Evolutionary conservation across 257 asterid genomes (phyloP).

Genomic region (Plantago elongata): DNA sequence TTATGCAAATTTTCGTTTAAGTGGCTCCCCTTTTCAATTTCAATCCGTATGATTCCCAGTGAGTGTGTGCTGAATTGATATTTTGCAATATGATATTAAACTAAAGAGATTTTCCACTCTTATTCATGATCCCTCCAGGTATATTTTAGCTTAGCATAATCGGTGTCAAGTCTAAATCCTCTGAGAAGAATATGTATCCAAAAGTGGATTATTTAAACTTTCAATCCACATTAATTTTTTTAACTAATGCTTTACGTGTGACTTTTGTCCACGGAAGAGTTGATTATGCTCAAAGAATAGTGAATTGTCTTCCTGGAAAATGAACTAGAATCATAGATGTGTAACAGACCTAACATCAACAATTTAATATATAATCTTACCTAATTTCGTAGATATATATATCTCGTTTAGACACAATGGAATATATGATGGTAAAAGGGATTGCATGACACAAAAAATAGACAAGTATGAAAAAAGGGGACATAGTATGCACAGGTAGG

Average conservation of each 20-base stretch:
- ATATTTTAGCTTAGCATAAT: constrained; percentile 7
- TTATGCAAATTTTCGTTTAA: not conserved
- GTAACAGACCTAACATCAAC: constrained; percentile 26
- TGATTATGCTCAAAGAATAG: constrained; percentile 18
- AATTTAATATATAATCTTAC: not conserved
- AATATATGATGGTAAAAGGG: constrained; percentile 27
- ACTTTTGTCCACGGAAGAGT: constrained; percentile 13
- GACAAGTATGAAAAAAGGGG: not conserved
- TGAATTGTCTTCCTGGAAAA: constrained; percentile 1
- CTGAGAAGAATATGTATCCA: constrained; percentile 25
- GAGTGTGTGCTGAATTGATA: not conserved
- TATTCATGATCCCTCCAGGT: not conserved
- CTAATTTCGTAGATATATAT: constrained; percentile 12
- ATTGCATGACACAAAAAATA: constrained; percentile 3
- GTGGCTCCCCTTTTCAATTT: constrained; percentile 1
- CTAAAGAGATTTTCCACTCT: too few relatives aligned
- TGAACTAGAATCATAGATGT: constrained; percentile 15
- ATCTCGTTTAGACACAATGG: constrained; percentile 18
- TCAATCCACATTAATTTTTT: constrained; percentile 15
- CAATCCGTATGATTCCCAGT: not conserved
- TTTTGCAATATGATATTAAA: not conserved
- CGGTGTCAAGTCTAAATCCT: not conserved
- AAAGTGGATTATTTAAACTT: constrained; percentile 14
- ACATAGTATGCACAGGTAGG: not conserved
- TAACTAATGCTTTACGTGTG: constrained; percentile 17